Conservation (phyloP, 768 basidiomycete species). For the Termitomyces sp. region DNA sequence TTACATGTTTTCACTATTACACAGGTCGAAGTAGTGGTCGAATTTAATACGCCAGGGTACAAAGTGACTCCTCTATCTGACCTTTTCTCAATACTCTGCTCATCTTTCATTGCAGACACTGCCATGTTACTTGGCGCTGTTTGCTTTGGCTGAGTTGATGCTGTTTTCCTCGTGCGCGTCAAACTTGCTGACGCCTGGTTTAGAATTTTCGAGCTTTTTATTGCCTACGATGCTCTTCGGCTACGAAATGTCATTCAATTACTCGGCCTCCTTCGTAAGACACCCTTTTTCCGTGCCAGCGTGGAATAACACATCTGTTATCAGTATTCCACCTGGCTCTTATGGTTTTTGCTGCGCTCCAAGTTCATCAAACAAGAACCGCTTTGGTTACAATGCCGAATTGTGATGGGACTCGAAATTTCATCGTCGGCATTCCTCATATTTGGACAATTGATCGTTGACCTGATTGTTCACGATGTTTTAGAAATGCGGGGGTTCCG, state of each 20-base stretch:
- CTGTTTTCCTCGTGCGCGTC: background rate
- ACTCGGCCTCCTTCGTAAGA: slow-evolving; percentile 65
- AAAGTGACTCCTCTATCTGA: slow-evolving; percentile 39
- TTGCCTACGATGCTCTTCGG: slow-evolving; percentile 82
- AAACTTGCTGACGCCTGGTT: slow-evolving; percentile 10
- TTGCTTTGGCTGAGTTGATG: slow-evolving; percentile 76
- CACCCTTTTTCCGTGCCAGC: too few relatives aligned
- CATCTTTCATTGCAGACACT: slow-evolving; percentile 49
- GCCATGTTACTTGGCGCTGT: slow-evolving; percentile 83
- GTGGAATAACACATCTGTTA: background rate
- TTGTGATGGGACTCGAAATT: slow-evolving; percentile 34
- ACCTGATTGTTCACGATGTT: background rate
- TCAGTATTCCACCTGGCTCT: slow-evolving; percentile 76
- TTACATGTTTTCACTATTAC: slow-evolving; percentile 3
- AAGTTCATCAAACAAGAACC: slow-evolving; percentile 69
- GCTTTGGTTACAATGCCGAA: slow-evolving; percentile 47
- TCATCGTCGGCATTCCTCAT: slow-evolving; percentile 36
- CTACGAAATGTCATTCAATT: slow-evolving; percentile 79
- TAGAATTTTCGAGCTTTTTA: slow-evolving; percentile 76
- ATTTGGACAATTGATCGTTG: background rate
- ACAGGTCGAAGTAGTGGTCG: slow-evolving; percentile 54
- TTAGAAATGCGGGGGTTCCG: slow-evolving; percentile 49
- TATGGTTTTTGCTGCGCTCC: slow-evolving; percentile 70
- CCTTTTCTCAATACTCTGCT: background rate
- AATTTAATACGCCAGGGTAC: slow-evolving; percentile 42